phyloP scores from a whole-genome alignment of 192 early-diverging fungal genomes.

The Coemansia sp. region DNA sequence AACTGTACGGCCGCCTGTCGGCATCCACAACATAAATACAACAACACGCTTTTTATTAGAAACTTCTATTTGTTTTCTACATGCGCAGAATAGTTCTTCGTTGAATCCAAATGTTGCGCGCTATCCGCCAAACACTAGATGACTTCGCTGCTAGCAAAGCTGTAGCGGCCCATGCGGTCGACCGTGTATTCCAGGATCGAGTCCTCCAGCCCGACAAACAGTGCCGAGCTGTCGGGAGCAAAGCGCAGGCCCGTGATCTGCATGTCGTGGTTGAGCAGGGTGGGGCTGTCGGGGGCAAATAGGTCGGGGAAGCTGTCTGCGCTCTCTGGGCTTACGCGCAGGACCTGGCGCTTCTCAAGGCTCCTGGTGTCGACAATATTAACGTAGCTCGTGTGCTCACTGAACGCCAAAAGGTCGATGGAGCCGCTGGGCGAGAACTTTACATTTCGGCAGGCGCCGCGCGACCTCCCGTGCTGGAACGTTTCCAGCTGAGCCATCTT shows the following conservation, averaged over 20 bases:
- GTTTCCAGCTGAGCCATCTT: slow-evolving; percentile 62
- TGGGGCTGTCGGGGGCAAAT: slow-evolving; percentile 12
- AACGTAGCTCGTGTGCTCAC: slow-evolving; percentile 68
- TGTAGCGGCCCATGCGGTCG: slow-evolving; percentile 69
- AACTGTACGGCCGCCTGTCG: slow-evolving; percentile 53
- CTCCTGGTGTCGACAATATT: slow-evolving; percentile 87
- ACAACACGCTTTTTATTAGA: neutral
- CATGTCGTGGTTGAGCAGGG: slow-evolving; percentile 45
- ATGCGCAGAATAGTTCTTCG: no score
- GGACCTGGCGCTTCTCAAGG: slow-evolving; percentile 73
- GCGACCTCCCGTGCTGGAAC: slow-evolving; percentile 63
- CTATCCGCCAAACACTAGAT: slow-evolving; percentile 45
- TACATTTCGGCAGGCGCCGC: slow-evolving; percentile 72
- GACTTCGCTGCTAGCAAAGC: slow-evolving; percentile 74
- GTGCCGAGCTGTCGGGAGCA: slow-evolving; percentile 71
- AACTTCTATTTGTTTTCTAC: neutral
- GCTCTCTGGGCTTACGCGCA: slow-evolving; percentile 57
- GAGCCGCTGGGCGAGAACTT: slow-evolving; percentile 90
- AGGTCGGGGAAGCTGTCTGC: neutral
- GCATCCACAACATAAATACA: neutral
- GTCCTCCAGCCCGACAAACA: slow-evolving; percentile 88
- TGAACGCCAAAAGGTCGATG: slow-evolving; percentile 76
- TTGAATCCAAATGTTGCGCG: neutral
- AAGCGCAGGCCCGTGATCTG: slow-evolving; percentile 84
- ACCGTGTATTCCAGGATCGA: slow-evolving; percentile 77